Evolutionary conservation across 805 yeast genomes (phyloP), one percentile per base, ranked within the genome.

Genomic region (Kodamaea jinghongensis): DNA sequence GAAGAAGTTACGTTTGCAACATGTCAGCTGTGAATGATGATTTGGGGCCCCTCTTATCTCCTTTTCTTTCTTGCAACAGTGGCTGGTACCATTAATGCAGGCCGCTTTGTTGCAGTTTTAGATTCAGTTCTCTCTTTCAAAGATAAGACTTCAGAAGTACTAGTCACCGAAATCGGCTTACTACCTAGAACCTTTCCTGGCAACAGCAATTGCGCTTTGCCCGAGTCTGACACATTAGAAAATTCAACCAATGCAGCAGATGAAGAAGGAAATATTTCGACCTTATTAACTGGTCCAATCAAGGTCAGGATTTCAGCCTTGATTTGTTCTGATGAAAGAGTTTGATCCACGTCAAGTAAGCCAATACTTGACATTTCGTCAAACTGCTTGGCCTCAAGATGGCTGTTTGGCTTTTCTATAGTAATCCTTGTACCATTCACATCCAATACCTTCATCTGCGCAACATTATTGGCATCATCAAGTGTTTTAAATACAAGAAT

Each of bases 181-280:
- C 61, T 69, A 12, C 71, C 69, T 12, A 75, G 61, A 8, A 42
- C 46, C 16, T 45, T 46, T 0, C 76, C 75, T 23, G 70, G 64
- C 11, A 77, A 46, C 9, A 54, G 49, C 57, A 81, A 51, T 0
- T 67, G 60, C 0, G 78, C 79, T 32, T 59, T 65, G 0, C 87
- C 87, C 1, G 83, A 77, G 33, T 68, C 69, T 6, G 58, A 49
- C 0, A 65, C 57, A 4, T 54, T 58, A 17, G 54, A 55, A 45
- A 76, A 75, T 44, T 73, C 75, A 3, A 81, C 65, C 22, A 81
- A 47, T 0, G 83, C 83, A 4, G 75, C 76, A 5, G 59, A 50
- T 13, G 56, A 49, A 15, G 70, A 74, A 0, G 81, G 71, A 27
- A 68, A 71, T 12, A 79, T 48, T 17, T 73, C 66, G 1, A 79